Percentiles rank a stretch among this genome's conserved stretches.
Conservation (phyloP, 192 early-diverging fungal species). For the Umbelopsis sp. region DNA sequence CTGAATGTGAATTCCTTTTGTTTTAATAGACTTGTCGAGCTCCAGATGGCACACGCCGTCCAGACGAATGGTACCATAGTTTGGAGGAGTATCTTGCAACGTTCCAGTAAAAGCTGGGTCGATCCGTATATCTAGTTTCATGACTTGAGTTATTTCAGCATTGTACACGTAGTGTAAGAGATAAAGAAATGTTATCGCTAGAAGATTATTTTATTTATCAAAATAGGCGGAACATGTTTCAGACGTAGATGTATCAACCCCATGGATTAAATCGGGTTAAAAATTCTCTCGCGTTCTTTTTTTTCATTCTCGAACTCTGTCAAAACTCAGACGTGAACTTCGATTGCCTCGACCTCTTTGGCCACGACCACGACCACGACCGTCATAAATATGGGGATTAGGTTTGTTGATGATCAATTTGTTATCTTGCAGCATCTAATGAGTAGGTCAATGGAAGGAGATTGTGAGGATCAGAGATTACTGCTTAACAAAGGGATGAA, state of each 20-base stretch:
- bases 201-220: neutral
- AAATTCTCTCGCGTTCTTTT: neutral
- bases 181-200: neutral
- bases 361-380: constrained; percentile 21
- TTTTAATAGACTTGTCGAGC: constrained; percentile 4
- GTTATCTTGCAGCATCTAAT: constrained; percentile 23
- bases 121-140: neutral
- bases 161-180: neutral
- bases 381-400: constrained; percentile 20
- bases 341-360: constrained; percentile 22
- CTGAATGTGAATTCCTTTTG: neutral
- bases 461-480: neutral
- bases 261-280: neutral
- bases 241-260: neutral
- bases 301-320: neutral
- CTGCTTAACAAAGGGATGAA: neutral
- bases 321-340: constrained; percentile 2
- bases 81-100: neutral
- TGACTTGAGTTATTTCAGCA: neutral
- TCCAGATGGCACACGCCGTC: neutral
- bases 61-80: neutral
- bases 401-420: constrained; percentile 38
- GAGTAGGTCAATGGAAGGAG: neutral
- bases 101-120: neutral
- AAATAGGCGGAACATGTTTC: constrained; percentile 1